phyloP scores from a whole-genome alignment of 345 rosid genomes.

The Rhizophora mangle region DNA sequence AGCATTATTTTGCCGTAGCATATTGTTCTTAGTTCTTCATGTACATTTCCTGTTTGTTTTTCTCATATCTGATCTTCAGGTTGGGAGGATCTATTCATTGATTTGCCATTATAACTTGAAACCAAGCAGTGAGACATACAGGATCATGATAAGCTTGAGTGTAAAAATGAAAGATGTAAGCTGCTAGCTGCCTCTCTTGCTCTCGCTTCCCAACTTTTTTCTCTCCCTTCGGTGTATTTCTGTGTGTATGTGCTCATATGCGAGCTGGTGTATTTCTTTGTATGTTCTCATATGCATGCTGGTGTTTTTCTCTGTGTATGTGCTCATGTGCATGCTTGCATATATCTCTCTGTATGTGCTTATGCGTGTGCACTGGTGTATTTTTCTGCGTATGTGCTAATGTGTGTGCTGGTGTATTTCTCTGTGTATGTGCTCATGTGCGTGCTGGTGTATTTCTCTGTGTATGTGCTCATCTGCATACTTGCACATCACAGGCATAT shows the following conservation, averaged over 20 bases:
- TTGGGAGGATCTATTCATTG: conserved; percentile 53
- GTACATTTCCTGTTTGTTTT: background rate
- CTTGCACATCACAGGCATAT: background rate
- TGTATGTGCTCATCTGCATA: background rate
- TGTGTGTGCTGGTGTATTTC: background rate
- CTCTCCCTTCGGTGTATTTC: no score
- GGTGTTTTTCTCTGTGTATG: no score
- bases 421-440: no score
- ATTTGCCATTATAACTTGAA: conserved; percentile 47
- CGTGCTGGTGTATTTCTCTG: no score
- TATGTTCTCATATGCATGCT: background rate
- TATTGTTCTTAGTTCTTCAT: background rate
- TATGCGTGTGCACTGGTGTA: no score
- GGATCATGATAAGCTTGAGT: conserved; percentile 59
- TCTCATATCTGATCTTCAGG: conserved; percentile 42
- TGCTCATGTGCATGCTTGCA: no score
- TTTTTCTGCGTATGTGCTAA: background rate
- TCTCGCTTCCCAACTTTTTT: background rate
- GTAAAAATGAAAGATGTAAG: conserved; percentile 82
- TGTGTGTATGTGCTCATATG: background rate
- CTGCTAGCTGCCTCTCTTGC: conserved; percentile 12
- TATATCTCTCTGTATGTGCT: no score
- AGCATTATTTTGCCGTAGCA: conserved; percentile 1
- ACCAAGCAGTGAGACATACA: conserved; percentile 67
- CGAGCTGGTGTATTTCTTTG: background rate